Conservation (phyloP, 768 basidiomycete genomes). For the Rhizopogon salebrosus region DNA sequence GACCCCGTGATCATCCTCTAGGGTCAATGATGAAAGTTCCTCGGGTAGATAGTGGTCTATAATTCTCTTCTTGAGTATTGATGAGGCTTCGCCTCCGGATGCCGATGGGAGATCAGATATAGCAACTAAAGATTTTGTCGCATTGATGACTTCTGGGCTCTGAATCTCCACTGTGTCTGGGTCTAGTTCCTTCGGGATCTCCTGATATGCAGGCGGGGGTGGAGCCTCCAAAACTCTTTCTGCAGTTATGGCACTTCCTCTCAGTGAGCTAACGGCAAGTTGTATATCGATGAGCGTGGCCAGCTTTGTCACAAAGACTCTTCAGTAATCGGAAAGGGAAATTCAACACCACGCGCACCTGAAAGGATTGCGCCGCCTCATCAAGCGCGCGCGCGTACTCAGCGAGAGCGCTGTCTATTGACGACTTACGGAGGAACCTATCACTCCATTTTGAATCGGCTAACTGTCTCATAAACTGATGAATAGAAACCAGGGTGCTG, state of each 20-base stretch:
- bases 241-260: background rate
- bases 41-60: constrained; percentile 18
- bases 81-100: constrained; percentile 14
- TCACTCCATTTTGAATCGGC: constrained; percentile 37
- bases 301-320: constrained; percentile 24
- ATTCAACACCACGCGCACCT: constrained; percentile 23
- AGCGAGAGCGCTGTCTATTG: constrained; percentile 35
- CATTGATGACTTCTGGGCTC: background rate
- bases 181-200: background rate
- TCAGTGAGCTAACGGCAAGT: constrained; percentile 28
- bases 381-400: constrained; percentile 31
- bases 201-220: constrained; percentile 17
- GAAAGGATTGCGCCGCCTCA: constrained; percentile 43
- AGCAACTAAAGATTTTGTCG: background rate
- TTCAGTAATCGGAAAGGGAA: background rate
- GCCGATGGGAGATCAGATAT: constrained; percentile 2
- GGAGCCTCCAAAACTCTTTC: constrained; percentile 2
- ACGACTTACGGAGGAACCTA: constrained; percentile 34
- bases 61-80: constrained; percentile 9
- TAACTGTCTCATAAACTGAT: constrained; percentile 34
- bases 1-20: constrained; percentile 33
- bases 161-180: background rate
- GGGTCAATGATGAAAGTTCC: constrained; percentile 13
- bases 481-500: constrained; percentile 36
- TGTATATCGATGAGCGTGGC: constrained; percentile 45